Evolutionary conservation across 1,139 yeast genomes (phyloP), one percentile per base, ranked within the genome.

Genomic region (Candida tetrigidarum): DNA sequence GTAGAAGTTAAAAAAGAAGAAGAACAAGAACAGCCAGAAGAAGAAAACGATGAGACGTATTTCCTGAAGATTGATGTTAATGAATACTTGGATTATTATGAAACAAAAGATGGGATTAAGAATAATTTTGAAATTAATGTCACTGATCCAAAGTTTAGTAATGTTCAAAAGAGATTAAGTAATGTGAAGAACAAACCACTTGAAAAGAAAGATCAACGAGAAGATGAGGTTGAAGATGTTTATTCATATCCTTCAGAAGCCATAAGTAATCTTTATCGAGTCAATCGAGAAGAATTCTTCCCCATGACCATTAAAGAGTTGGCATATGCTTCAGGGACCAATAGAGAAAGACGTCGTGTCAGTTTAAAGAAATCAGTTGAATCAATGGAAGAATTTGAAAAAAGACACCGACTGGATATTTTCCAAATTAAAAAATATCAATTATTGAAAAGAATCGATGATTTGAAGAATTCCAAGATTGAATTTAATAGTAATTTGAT

Each of bases 401-500:
- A 52, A 10, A 43, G 50, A 3, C 48, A 68, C 35, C 51, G 63
- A 23, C 48, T 51, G 10, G 53, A 54, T 22, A 43, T 66, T 0
- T 71, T 64, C 45, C 50, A 50, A 4, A 37, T 52, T n/a, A 55
- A 55, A 34, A 66, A 64, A 47, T 51, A 47, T 29, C 55, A 57
- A 37, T 53, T 72, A 12, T 48, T 71, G 19, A 46, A 54, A n/a
- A 55, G 62, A 40, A 54, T 74, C 20, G 47, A 57, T 12, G 52
- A 58, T 42, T 57, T 74, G 22, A 56, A 62, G 32, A 43, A 54
- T 2, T 64, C 73, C 4, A 60, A 53, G 18, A 54, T 74, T 1
- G 43, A 53, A 2, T 64, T 67, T 37, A 54, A 53, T 3, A 53
- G 57, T 27, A 47, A 51, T 8, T 51, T 57, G 11, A 60, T 71